phyloP scores from a whole-genome alignment of 495 filamentous ascomycete species.

The Pyronema omphalodes region DNA sequence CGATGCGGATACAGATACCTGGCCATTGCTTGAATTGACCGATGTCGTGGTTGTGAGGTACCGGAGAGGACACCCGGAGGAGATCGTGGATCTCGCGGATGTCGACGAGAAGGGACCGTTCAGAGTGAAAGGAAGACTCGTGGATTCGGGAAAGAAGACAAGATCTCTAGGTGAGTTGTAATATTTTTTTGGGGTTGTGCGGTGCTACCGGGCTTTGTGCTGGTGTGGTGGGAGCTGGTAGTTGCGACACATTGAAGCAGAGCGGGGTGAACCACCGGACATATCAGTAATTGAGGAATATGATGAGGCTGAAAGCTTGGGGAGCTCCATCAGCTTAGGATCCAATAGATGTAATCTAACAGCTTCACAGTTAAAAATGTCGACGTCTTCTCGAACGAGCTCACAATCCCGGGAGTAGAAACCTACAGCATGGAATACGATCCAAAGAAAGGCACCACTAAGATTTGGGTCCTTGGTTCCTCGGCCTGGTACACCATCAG shows the following conservation, averaged over 20 bases:
- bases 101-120: slow-evolving; percentile 14
- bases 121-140: slow-evolving; percentile 8
- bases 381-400: neutral
- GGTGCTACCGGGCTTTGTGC: too few species aligned
- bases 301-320: too few species aligned
- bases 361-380: neutral
- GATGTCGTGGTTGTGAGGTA: slow-evolving; percentile 8
- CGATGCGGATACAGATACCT: slow-evolving; percentile 5
- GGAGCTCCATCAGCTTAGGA: too few species aligned
- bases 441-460: neutral
- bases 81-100: slow-evolving; percentile 13
- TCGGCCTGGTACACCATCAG: slow-evolving; percentile 15
- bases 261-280: too few species aligned
- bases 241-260: too few species aligned
- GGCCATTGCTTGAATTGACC: slow-evolving; percentile 16
- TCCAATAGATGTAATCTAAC: too few species aligned
- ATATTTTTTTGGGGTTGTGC: too few species aligned
- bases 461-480: slow-evolving; percentile 14
- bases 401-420: neutral
- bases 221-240: too few species aligned
- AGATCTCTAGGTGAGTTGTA: too few species aligned
- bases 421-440: slow-evolving; percentile 10
- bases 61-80: neutral
- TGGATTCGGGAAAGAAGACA: neutral
- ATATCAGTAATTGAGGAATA: too few species aligned